Conservation (phyloP, 1,284 basidiomycete genomes). For the Trichosporon coremiiforme region DNA sequence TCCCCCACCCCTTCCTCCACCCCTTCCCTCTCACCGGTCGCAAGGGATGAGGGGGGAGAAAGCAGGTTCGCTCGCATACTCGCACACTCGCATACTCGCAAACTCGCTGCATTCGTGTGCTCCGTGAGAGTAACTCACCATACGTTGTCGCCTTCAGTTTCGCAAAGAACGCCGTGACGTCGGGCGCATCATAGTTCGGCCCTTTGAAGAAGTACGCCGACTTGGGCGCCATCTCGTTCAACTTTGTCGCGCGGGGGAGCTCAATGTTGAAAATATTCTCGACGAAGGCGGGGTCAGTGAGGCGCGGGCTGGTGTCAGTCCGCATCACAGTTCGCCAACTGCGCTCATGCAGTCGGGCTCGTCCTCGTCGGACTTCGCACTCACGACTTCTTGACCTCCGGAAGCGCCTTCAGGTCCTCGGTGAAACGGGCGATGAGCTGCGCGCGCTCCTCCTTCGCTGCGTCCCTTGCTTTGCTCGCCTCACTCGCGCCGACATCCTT, state of each 20-base stretch:
- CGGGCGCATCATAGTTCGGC: conserved; percentile 63
- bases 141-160: conserved; percentile 58
- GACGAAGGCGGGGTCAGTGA: conserved; percentile 68
- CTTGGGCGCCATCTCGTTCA: conserved; percentile 67
- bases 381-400: conserved; percentile 41
- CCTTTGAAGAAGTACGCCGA: conserved; percentile 75
- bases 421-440: conserved; percentile 46
- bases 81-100: no score
- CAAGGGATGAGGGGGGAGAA: no score
- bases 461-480: not conserved
- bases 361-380: no score
- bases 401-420: conserved; percentile 42
- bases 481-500: conserved; percentile 23
- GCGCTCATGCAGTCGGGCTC: no score
- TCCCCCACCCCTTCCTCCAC: no score
- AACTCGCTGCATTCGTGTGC: no score
- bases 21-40: no score
- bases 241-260: conserved; percentile 67
- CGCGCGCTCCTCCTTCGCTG: conserved; percentile 28
- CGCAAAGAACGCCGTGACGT: conserved; percentile 63
- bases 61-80: no score
- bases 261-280: conserved; percentile 89
- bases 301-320: not conserved
- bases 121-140: conserved; percentile 60
- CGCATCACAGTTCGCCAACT: no score